Base-by-base conservation (phyloP, 495 filamentous ascomycete genomes). In the Penicillium lagena region DNA sequence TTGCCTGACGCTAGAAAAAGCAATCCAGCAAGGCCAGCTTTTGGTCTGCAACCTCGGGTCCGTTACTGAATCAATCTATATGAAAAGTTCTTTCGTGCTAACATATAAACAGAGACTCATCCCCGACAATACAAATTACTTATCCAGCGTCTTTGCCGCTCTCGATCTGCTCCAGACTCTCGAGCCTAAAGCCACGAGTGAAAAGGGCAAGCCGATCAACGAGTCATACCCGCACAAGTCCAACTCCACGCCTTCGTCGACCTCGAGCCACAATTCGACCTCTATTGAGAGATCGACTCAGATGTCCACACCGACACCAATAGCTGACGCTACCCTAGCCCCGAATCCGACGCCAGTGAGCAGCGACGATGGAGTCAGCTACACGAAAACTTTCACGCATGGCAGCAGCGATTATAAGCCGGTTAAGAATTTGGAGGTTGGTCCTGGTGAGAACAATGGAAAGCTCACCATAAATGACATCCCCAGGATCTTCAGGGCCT, bases 21-120 rank as follows among this genome's bases (percentile, higher is more conserved):
- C 12, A 45, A 12, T 2, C 29, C 40, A 27, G 28, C 35, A 9
- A 27, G 43, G 15, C 43, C 31, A 11, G 22, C 15, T 10, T 33
- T 34, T 5, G 42, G 15, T 7, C 28, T 60, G 10, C 37, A 42
- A 39, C 29, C 51, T 37, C 55, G 58, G 27, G 58, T 61, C 29
- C 15, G 37, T 29, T 29, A 35, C 17, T 34, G 17, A 9, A 37
- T 22, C 3, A 39, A 9, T 1, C 2, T 11, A 30, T 40, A 6
- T 9, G 9, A 35, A 38, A 29, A 7, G 28, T 0, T 7, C 0
- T 2, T 12, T 40, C 22, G 30, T 22, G 13, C 46, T 56, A 47
- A 56, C 39, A 28, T 1, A 22, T 12, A 2, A 3, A 40, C 27
- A 68, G 63, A 50, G 67, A 42, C 37, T 67, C n/a, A 62, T 67